Conservation (phyloP, 202 grass and related monocot genomes). For the Sporobolus alterniflorus region DNA sequence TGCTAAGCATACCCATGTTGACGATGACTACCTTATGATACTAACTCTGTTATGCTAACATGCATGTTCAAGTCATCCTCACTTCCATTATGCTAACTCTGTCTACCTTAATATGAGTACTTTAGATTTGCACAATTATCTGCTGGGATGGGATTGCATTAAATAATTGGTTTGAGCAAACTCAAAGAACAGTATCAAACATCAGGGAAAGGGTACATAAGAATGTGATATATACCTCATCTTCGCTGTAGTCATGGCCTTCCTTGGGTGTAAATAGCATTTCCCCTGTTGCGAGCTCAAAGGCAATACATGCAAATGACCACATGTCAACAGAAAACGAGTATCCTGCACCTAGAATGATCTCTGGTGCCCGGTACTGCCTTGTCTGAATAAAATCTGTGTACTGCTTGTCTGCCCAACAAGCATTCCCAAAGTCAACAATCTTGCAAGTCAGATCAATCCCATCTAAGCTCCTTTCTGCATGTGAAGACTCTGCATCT, state of each 20-base stretch:
- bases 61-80: neutral
- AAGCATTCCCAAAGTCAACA: constrained; percentile 98
- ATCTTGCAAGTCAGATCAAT: constrained; percentile 95
- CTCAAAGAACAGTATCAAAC: constrained; percentile 21
- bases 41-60: neutral
- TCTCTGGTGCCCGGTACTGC: constrained; percentile 87
- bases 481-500: constrained; percentile 42
- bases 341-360: constrained; percentile 81
- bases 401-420: constrained; percentile 91
- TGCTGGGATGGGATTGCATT: neutral
- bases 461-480: constrained; percentile 83
- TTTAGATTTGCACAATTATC: neutral
- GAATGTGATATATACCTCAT: constrained; percentile 71
- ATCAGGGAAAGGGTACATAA: constrained; percentile 3
- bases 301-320: constrained; percentile 92
- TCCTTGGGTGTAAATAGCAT: constrained; percentile 92
- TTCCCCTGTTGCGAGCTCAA: constrained; percentile 94
- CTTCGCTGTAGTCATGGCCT: constrained; percentile 88
- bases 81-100: neutral
- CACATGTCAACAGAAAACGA: constrained; percentile 88
- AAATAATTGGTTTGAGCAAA: constrained; percentile 8
- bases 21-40: neutral
- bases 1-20: neutral
- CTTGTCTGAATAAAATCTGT: constrained; percentile 97
- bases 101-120: neutral